A percentile compares a stretch with the other conserved stretches of the same genome.
Evolutionary conservation across 2,329 filamentous ascomycete species (phyloP).

Genomic region (Diaporthe velutina): DNA sequence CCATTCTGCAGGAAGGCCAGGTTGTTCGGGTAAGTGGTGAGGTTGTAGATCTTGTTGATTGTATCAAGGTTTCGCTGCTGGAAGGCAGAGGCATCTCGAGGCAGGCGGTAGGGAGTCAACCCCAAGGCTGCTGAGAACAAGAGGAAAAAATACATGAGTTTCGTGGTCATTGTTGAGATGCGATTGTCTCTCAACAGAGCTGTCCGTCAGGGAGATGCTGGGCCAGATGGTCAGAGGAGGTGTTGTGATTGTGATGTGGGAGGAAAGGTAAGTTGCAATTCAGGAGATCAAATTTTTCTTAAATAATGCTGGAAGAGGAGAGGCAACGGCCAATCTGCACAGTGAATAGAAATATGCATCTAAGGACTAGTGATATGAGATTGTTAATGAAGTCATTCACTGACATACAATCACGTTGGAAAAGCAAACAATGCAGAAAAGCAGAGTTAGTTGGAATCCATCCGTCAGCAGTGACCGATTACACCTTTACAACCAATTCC

Average conservation of each 20-base stretch:
- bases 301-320: neutral
- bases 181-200: neutral
- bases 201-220: neutral
- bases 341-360: neutral
- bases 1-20: constrained; percentile 51
- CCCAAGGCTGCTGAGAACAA: constrained; percentile 6
- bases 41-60: constrained; percentile 54
- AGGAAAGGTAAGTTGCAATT: neutral
- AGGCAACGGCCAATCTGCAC: neutral
- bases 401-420: neutral
- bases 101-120: neutral
- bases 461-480: neutral
- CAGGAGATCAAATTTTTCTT: neutral
- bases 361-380: neutral
- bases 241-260: neutral
- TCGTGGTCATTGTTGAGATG: neutral
- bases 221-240: neutral
- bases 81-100: neutral
- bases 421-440: neutral
- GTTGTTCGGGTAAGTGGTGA: constrained; percentile 55
- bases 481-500: neutral
- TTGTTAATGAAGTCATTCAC: neutral
- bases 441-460: neutral
- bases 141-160: neutral
- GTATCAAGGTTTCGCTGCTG: constrained; percentile 52